Conservation (phyloP, 371 early-diverging fungal genomes). For the Mucor velutinosus region DNA sequence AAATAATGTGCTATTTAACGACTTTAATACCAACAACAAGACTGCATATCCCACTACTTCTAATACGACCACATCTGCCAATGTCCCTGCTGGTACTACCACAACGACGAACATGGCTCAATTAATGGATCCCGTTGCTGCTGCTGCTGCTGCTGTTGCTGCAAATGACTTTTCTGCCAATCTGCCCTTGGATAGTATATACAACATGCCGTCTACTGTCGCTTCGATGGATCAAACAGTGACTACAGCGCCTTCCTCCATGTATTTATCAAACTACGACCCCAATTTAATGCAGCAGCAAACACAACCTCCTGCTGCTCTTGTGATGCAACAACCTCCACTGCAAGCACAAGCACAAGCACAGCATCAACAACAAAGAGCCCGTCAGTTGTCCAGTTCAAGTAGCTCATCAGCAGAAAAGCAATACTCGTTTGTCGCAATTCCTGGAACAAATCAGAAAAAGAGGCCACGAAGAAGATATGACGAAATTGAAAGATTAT, state of each 20-base stretch:
- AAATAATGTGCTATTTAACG: not conserved
- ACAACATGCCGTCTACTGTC: conserved; percentile 8
- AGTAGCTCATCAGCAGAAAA: conserved; percentile 47
- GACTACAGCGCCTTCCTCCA: not conserved
- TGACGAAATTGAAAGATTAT: conserved; percentile 73
- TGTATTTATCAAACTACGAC: not conserved
- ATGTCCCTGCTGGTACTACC: not conserved
- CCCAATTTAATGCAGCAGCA: not conserved
- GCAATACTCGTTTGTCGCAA: conserved; percentile 64
- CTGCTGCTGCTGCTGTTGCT: conserved; percentile 2
- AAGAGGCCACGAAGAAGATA: conserved; percentile 69
- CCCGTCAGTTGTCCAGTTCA: conserved; percentile 37
- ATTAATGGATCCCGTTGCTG: conserved; percentile 8
- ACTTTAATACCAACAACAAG: not conserved
- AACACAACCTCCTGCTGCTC: not conserved
- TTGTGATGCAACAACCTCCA: not conserved
- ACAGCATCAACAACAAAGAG: not conserved
- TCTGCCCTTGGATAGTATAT: not conserved
- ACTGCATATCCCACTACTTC: not conserved
- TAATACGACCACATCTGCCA: not conserved
- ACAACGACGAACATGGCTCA: not conserved
- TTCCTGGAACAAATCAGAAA: conserved; percentile 64
- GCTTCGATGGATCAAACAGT: not conserved
- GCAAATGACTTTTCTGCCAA: not conserved
- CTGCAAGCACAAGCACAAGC: not conserved